Evolutionary conservation across 129 eudicot species (phyloP), one percentile per base, ranked within the genome.

Genomic region (Centella asiatica): DNA sequence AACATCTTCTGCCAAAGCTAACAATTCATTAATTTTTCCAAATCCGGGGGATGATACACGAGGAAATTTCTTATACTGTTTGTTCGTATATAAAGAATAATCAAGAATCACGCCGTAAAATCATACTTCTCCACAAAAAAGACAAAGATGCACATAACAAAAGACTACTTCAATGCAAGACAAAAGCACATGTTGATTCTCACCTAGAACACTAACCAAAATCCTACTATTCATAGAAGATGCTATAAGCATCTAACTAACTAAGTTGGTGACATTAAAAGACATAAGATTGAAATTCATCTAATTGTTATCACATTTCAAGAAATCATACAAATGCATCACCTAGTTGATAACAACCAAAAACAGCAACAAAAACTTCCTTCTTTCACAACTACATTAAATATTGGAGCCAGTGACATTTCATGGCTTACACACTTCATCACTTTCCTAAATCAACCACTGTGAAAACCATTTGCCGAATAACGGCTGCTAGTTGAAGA

Each of bases 401-500:
- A 5, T 3, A 42, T 2, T 3, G 11, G 3, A 26, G 19, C 29
- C 58, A 49, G 10, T 23, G 31, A 49, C 55, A 6, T n/a, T 34
- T 34, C 11, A 26, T 53, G 5, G 19, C 9, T 27, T 25, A 24
- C 59, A 25, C 23, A 56, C 15, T 54, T 14, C 28, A 28, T 24
- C 61, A 17, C 60, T 56, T 36, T 25, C 15, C 60, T 19, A 18
- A 29, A 56, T 9, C 17, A 56, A 56, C 61, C 42, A 24, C 29
- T 14, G 42, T n/a, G 20, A 18, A 6, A 15, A 68, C 60, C 68
- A 42, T 6, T 69, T 52, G 24, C 72, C 52, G 51, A 48, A 57
- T 40, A 58, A 75, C 69, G 69, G 45, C 70, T 65, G 54, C 48
- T 42, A 76, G 65, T 26, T 72, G 39, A 66, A 74, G 78, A 79